phyloP scores from a whole-genome alignment of 106 monocot species.

The Dendrobium officinale region DNA sequence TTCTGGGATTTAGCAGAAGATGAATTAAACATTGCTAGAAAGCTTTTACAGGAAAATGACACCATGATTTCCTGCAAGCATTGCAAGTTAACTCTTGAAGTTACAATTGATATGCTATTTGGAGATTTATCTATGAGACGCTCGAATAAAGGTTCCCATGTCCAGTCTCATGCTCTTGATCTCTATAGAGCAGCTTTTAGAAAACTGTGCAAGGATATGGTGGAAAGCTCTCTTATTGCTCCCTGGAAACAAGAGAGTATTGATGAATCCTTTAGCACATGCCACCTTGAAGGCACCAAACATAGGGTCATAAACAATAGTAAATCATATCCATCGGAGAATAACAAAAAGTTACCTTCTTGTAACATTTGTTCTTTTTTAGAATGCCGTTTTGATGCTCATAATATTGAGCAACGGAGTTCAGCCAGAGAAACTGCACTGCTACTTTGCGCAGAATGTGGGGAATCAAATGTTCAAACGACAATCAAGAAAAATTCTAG shows the following conservation, averaged over 20 bases:
- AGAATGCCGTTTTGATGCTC: background rate
- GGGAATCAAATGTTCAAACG: slow-evolving; percentile 4
- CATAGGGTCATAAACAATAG: background rate
- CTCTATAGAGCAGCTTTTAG: slow-evolving; percentile 46
- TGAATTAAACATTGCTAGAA: slow-evolving; percentile 48
- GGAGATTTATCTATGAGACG: slow-evolving; percentile 52
- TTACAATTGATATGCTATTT: slow-evolving; percentile 39
- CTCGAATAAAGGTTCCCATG: slow-evolving; percentile 18
- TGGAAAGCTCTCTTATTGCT: slow-evolving; percentile 4
- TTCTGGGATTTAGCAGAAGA: slow-evolving; percentile 55
- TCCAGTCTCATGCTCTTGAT: slow-evolving; percentile 22
- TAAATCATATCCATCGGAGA: background rate
- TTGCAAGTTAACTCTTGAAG: slow-evolving; percentile 52
- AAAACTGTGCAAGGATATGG: slow-evolving; percentile 29
- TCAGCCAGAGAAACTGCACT: background rate
- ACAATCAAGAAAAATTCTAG: slow-evolving; percentile 20
- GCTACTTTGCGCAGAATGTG: slow-evolving; percentile 2
- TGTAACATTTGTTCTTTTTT: slow-evolving; percentile 21
- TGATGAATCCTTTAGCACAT: background rate
- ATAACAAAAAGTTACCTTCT: slow-evolving; percentile 3
- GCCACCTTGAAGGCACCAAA: slow-evolving; percentile 2
- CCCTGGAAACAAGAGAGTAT: background rate
- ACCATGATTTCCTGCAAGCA: slow-evolving; percentile 49
- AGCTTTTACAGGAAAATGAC: slow-evolving; percentile 36
- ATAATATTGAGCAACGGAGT: background rate